Evolutionary conservation across 2,329 filamentous ascomycete genomes (phyloP), one percentile per base, ranked within the genome.

Genomic region (Diaporthe sp.): DNA sequence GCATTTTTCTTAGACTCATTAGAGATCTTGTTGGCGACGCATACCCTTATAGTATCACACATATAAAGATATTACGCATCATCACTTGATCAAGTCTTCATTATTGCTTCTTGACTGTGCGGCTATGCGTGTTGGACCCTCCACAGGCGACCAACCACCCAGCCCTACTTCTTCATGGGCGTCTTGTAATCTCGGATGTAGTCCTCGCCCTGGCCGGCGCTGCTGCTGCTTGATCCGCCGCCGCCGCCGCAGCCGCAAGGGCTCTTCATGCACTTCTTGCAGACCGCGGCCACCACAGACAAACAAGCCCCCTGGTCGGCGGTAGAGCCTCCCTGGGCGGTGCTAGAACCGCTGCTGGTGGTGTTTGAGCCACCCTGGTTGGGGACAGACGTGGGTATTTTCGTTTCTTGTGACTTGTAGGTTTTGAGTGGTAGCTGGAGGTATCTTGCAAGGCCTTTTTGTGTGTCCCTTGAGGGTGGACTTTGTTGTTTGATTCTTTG

Each of bases 1-100:
- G 65, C 65, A 70, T 70, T 42, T 70, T 28, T 49, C 25, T 55
- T 55, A 70, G 65, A 70, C 34, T 42, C 34, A 2, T 28, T 70
- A 70, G 65, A 55, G 15, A 22, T 55, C 34, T 70, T 70, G 49
- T 55, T 70, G 65, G 65, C 65, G 34, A 55, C 65, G 49, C 49
- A 70, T 70, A 70, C 34, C 31, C 47, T 53, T 42, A 68, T 13
- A 68, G 34, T 42, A 39, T 39, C 42, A 70, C 44, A 7, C 34
- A 17, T 17, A 39, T 28, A 63, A 49, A 65, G 42, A 65, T 65
- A 34, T 55, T 28, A 53, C 22, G 15, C 34, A 70, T 55, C n/a
- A 70, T 42, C 28, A 10, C 34, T 70, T 55, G 25, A 70, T 25
- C 13, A 53, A 53, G 3, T 42, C 47, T 70, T 15, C 3, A 39